Evolutionary conservation across 2,329 filamentous ascomycete species (phyloP), one percentile per base, ranked within the genome.

Genomic region (Colletotrichum euphorbiae): DNA sequence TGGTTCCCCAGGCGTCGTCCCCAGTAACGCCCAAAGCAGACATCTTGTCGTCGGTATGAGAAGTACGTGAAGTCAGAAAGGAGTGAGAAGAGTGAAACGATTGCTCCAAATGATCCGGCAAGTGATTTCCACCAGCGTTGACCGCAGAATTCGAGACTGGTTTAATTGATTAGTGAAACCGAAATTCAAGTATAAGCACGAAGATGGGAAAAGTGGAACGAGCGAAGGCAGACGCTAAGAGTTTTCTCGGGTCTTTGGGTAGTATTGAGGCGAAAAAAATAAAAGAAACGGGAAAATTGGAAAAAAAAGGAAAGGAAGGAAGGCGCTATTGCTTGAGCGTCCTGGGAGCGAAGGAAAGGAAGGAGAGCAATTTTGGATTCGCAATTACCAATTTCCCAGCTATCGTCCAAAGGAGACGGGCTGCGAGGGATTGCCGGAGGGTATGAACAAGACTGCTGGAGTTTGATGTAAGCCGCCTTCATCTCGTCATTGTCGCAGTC

Each of bases 1-100:
- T 56, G 38, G 50, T 52, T 56, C 48, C 60, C 52, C 54, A 63
- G 38, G 33, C 61, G 40, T 59, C 48, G 43, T 46, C 48, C 11
- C 36, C 36, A 15, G 33, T 54, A 36, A 31, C 36, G 15, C 50
- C 55, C 54, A 46, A 59, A 17, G 33, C 54, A 65, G 66, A 45
- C 65, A 68, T 68, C 15, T 36, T 65, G 62, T 24, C 38, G 54
- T 43, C 6, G n/a, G 12, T 19, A 24, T 2, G 28, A 28, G 51
- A 40, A n/a, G 51, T 45, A 57, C 24, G 24, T 5, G 24, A 12
- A 48, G 24, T 43, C 5, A 17, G 36, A n/a, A 3, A 54, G 9
- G 42, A 6, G 9, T 43, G 33, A 17, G 24, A 12, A 9, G 17
- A 28, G 28, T 28, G 28, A 31, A 1, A 31, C 31, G 46, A 6